Percentiles rank a stretch among this genome's conserved stretches.
These are phyloP conservation scores for Aspergillus indologenus DNA, from an alignment of 495 filamentous ascomycete genomes.

Conservation along the genomic window DNA sequence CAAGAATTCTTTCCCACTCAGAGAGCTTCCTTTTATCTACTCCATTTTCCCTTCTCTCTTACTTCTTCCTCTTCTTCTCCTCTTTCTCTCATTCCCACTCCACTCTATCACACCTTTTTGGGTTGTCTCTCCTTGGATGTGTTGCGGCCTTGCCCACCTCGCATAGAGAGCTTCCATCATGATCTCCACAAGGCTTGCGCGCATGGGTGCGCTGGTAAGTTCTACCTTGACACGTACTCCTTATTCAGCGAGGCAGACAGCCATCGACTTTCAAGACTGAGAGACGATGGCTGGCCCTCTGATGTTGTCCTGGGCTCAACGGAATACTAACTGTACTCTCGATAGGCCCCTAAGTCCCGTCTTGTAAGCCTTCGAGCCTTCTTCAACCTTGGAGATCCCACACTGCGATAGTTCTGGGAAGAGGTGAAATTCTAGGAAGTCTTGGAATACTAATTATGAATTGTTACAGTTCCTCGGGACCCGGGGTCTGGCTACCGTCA, in stretches of 20 bases:
- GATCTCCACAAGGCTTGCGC: slow-evolving; percentile 55
- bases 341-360: slow-evolving; percentile 49
- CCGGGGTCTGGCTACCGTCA: slow-evolving; percentile 60
- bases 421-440: background rate
- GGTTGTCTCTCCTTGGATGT: slow-evolving; percentile 38
- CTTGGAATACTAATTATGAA: slow-evolving; percentile 22
- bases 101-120: slow-evolving; percentile 37
- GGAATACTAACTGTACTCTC: slow-evolving; percentile 26
- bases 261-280: background rate
- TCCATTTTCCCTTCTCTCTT: slow-evolving; percentile 30
- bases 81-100: slow-evolving; percentile 27
- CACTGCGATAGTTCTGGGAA: background rate
- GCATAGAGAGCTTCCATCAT: slow-evolving; percentile 48
- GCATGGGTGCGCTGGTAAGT: slow-evolving; percentile 57
- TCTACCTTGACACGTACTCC: slow-evolving; percentile 3
- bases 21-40: slow-evolving; percentile 43
- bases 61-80: slow-evolving; percentile 23
- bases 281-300: slow-evolving; percentile 7
- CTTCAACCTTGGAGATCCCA: slow-evolving; percentile 5
- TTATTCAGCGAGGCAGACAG: background rate
- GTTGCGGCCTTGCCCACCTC: slow-evolving; percentile 29
- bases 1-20: slow-evolving; percentile 40
- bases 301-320: slow-evolving; percentile 4
- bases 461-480: slow-evolving; percentile 43
- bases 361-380: slow-evolving; percentile 45